These are phyloP conservation scores for Symbiodinium natans DNA, from an alignment of 73 alveolate genomes.

Conservation along the genomic window DNA sequence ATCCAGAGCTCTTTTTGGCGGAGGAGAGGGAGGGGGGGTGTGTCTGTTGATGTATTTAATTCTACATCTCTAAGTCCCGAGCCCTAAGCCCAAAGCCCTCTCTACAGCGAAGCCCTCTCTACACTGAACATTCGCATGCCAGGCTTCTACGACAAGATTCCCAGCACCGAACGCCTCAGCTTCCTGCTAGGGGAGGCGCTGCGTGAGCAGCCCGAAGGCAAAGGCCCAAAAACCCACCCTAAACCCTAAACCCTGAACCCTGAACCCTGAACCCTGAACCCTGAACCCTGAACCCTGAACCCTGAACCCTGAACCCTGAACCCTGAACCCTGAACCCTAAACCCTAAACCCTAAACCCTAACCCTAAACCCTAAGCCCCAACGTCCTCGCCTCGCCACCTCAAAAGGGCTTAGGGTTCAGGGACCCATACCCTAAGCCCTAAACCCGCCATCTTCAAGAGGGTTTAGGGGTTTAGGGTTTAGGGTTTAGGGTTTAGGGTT, in stretches of 20 bases:
- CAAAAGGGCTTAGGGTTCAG: too few relatives aligned
- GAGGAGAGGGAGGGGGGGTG: too few relatives aligned
- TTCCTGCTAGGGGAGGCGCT: conserved; percentile 94
- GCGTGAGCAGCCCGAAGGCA: conserved; percentile 33
- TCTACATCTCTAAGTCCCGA: neutral
- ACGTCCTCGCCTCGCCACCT: too few relatives aligned
- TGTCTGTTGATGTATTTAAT: too few relatives aligned
- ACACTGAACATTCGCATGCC: neutral
- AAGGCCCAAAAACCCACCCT: neutral
- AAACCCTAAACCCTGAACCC: neutral
- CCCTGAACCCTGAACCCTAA: too few relatives aligned
- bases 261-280: neutral
- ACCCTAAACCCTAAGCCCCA: too few relatives aligned
- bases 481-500: neutral
- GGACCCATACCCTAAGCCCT: too few relatives aligned
- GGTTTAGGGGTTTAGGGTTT: neutral
- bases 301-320: too few relatives aligned
- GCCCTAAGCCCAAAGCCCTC: neutral
- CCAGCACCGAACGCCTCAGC: conserved; percentile 90
- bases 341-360: too few relatives aligned
- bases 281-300: neutral
- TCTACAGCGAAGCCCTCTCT: too few relatives aligned
- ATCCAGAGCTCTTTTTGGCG: too few relatives aligned
- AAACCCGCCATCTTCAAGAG: neutral
- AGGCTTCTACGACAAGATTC: conserved; percentile 93